phyloP scores from a whole-genome alignment of 208 protist genomes.

The Leishmania gerbilli region DNA sequence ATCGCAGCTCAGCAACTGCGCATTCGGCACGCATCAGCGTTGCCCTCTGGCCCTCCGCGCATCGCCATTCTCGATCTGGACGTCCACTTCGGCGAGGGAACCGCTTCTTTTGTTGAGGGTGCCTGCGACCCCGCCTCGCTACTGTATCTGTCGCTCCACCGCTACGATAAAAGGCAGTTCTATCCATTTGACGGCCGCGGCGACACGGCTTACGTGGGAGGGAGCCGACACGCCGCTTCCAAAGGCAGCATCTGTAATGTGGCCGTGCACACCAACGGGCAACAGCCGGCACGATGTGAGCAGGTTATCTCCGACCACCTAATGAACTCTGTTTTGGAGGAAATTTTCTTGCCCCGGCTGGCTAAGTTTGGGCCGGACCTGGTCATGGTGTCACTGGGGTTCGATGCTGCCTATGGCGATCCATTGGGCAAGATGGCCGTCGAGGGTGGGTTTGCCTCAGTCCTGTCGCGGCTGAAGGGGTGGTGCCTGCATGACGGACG shows the following conservation, averaged over 20 bases:
- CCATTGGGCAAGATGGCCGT: slow-evolving; percentile 85
- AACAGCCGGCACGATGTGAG: slow-evolving; percentile 47
- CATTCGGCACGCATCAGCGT: slow-evolving; percentile 4
- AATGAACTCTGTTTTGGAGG: slow-evolving; percentile 48
- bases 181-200: slow-evolving; percentile 57
- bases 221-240: slow-evolving; percentile 2
- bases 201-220: slow-evolving; percentile 45
- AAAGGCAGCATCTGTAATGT: slow-evolving; percentile 80
- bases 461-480: slow-evolving; percentile 46
- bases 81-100: slow-evolving; percentile 94
- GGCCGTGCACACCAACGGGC: slow-evolving; percentile 63
- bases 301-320: slow-evolving; percentile 81
- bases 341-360: slow-evolving; percentile 79
- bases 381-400: slow-evolving; percentile 90
- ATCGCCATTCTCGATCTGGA: slow-evolving; percentile 92
- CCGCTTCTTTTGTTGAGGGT: slow-evolving; percentile 86
- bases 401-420: slow-evolving; percentile 92
- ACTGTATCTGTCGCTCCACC: slow-evolving; percentile 88
- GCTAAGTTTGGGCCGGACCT: slow-evolving; percentile 70
- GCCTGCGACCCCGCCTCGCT: slow-evolving; percentile 27
- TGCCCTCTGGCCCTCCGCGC: slow-evolving; percentile 20
- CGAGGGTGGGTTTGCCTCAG: slow-evolving; percentile 69
- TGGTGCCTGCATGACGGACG: slow-evolving; percentile 47
- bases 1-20: slow-evolving; percentile 65
- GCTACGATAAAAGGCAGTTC: slow-evolving; percentile 68